A percentile compares a stretch with the other conserved stretches of the same genome.
These are phyloP conservation scores for Fusarium napiforme DNA, from an alignment of 2,329 filamentous ascomycete species.

Conservation along the genomic window DNA sequence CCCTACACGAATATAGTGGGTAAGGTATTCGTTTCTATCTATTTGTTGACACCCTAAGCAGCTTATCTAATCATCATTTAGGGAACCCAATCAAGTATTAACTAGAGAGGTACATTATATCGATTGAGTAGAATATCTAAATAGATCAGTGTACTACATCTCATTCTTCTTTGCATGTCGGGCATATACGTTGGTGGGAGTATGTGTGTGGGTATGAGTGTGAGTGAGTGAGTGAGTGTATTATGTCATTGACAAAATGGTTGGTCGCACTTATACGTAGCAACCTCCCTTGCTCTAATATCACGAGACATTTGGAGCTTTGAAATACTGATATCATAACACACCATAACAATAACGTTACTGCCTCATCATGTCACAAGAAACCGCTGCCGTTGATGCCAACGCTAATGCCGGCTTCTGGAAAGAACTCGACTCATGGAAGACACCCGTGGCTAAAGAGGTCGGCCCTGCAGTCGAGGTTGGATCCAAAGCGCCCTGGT, in stretches of 20 bases:
- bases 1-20: slow-evolving; percentile 16
- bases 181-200: neutral
- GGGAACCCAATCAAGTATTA: neutral
- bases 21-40: neutral
- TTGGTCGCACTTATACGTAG: slow-evolving; percentile 12
- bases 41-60: neutral
- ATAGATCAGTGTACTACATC: neutral
- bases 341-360: neutral
- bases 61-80: slow-evolving; percentile 35
- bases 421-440: slow-evolving; percentile 56
- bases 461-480: slow-evolving; percentile 61
- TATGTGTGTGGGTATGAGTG: neutral
- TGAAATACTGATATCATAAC: neutral
- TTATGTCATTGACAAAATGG: slow-evolving; percentile 33
- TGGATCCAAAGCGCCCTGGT: slow-evolving; percentile 66
- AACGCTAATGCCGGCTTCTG: slow-evolving; percentile 41
- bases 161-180: neutral
- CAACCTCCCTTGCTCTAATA: neutral
- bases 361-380: slow-evolving; percentile 27
- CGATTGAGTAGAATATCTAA: neutral
- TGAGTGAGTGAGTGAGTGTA: neutral
- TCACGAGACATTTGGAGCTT: slow-evolving; percentile 20
- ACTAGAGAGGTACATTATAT: neutral
- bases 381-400: slow-evolving; percentile 1
- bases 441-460: slow-evolving; percentile 54